These are phyloP conservation scores for Amauroascus verrucosus DNA, from an alignment of 2,329 filamentous ascomycete species.

Conservation along the genomic window DNA sequence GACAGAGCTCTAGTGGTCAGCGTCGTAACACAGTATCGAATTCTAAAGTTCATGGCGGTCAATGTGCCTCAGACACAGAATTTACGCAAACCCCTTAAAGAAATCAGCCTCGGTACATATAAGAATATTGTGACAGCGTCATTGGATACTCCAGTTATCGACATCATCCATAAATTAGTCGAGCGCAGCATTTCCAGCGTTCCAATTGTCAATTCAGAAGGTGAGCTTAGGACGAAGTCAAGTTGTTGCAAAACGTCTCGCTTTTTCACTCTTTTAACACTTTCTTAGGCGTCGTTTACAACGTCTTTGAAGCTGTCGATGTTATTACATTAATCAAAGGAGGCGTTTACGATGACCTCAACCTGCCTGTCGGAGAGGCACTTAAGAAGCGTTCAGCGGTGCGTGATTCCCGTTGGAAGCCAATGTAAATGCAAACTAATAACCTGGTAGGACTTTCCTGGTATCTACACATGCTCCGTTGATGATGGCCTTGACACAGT, in stretches of 20 bases:
- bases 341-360: slow-evolving; percentile 81
- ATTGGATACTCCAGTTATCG: slow-evolving; percentile 86
- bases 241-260: neutral
- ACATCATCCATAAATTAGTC: slow-evolving; percentile 89
- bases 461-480: slow-evolving; percentile 90
- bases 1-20: slow-evolving; percentile 86
- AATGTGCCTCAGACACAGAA: slow-evolving; percentile 83
- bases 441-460: slow-evolving; percentile 62
- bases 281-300: slow-evolving; percentile 58
- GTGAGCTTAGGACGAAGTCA: neutral
- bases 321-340: slow-evolving; percentile 94
- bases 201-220: slow-evolving; percentile 73
- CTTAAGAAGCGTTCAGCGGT: slow-evolving; percentile 72
- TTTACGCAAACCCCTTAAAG: slow-evolving; percentile 74
- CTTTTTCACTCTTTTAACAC: neutral
- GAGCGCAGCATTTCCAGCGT: slow-evolving; percentile 89
- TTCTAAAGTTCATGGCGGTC: slow-evolving; percentile 96
- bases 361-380: slow-evolving; percentile 76
- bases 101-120: slow-evolving; percentile 80
- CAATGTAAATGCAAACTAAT: neutral
- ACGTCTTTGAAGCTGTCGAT: slow-evolving; percentile 96
- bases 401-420: slow-evolving; percentile 20
- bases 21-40: slow-evolving; percentile 95
- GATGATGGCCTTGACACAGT: slow-evolving; percentile 90
- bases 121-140: slow-evolving; percentile 65